Conservation (phyloP, 768 basidiomycete species). For the Gloeopeniophorella convolvens region DNA sequence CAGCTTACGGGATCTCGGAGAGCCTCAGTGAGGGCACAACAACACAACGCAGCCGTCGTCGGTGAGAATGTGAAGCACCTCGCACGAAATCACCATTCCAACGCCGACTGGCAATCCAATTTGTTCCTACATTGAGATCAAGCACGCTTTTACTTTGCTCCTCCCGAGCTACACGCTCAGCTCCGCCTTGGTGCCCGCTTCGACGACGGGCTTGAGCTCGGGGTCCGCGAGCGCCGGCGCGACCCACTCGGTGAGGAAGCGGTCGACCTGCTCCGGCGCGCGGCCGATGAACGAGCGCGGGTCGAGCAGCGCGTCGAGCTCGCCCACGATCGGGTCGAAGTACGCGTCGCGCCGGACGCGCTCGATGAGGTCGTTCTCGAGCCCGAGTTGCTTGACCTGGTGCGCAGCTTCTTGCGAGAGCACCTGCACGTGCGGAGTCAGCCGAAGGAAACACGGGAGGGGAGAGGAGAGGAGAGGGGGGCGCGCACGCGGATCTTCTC, state of each 20-base stretch:
- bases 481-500: constrained; percentile 79
- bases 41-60: too few species aligned
- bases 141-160: too few species aligned
- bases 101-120: too few species aligned
- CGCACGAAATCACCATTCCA: too few species aligned
- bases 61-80: too few species aligned
- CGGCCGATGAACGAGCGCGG: constrained; percentile 88
- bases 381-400: constrained; percentile 91
- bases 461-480: constrained; percentile 1
- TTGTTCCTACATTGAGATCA: too few species aligned
- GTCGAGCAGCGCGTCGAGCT: constrained; percentile 75
- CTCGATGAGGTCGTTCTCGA: constrained; percentile 93
- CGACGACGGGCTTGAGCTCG: constrained; percentile 50
- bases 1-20: too few species aligned
- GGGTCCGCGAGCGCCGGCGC: constrained; percentile 63
- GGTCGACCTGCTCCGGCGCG: constrained; percentile 92
- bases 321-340: constrained; percentile 79
- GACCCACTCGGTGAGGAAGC: constrained; percentile 84
- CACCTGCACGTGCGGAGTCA: constrained; percentile 46
- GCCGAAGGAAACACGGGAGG: too few species aligned
- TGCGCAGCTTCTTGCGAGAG: constrained; percentile 91
- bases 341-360: constrained; percentile 76
- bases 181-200: constrained; percentile 52
- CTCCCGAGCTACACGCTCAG: constrained; percentile 53
- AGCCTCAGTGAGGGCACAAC: too few species aligned